Evolutionary conservation across 1,284 basidiomycete genomes (phyloP), one percentile per base, ranked within the genome.

Genomic region (Pascua sp.): DNA sequence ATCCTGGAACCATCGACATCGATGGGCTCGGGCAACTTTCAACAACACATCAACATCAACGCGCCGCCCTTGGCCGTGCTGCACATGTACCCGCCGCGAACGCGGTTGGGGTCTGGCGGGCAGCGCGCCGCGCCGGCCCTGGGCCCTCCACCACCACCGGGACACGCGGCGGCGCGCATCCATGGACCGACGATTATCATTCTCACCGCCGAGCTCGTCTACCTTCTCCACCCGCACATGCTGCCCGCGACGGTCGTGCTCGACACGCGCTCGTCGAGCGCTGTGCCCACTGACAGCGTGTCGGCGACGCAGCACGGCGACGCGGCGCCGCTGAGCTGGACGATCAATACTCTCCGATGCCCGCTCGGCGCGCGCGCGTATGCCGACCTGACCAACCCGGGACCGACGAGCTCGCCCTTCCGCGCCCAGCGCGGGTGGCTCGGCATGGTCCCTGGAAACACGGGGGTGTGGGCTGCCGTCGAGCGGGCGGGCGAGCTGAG

Each of bases 391-490:
- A 55, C 56, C 36, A 60, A 55, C 40, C 50, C 53, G 0, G 59
- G 53, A 1, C 58, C 55, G 0, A 32, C 44, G 16, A 47, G 36
- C 4, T 42, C 43, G n/a, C 40, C 41, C 8, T 53, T 46, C 42
- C 49, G 49, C 12, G 62, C 62, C 11, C 48, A 60, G 40, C 60
- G 60, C 37, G 73, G 70, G 1, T 76, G 73, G 73, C 59, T 71
- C 43, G 69, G 66, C 2, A 51, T 66, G 41, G 66, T 71, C 10
- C 53, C 53, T 5, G 67, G 62, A 1, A 67, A 63, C 53, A 53
- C 67, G 18, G 70, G 66, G 10, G 67, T 72, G 5, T 76, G 73
- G 73, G 61, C 64, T 0, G 72, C 63, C 0, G 64, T 67, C 40
- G 68, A 69, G 49, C 49, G 42, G 5, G 61, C 62, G n/a, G 67